phyloP scores from a whole-genome alignment of 1,284 basidiomycete genomes.

The Sanguinoderma infundibulare region DNA sequence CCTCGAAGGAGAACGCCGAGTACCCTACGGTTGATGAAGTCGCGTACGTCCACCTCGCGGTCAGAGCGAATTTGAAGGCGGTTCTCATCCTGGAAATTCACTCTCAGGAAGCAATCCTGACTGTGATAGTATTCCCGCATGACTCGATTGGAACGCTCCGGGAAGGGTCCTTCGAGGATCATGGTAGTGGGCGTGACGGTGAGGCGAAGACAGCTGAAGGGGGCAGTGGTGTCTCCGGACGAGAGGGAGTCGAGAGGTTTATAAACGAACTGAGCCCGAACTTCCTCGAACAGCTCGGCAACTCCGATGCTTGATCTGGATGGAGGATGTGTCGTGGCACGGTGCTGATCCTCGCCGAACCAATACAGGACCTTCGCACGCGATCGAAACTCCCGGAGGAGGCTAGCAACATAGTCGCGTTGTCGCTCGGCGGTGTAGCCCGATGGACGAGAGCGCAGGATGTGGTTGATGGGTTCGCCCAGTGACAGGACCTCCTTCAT shows the following conservation, averaged over 20 bases:
- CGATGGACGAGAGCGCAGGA: constrained; percentile 24
- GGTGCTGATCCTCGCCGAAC: constrained; percentile 19
- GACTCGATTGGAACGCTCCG: constrained; percentile 70
- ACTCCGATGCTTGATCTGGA: constrained; percentile 9
- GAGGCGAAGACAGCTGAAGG: constrained; percentile 60
- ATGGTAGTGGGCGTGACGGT: constrained; percentile 64
- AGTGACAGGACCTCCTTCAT: constrained; percentile 50
- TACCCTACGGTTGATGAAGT: constrained; percentile 50
- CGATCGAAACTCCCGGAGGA: constrained; percentile 49
- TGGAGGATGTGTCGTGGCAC: background rate
- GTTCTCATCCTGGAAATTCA: constrained; percentile 65
- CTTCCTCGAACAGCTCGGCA: constrained; percentile 6
- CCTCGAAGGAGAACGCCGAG: constrained; percentile 48
- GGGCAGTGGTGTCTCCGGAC: constrained; percentile 4
- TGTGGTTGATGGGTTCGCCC: constrained; percentile 38
- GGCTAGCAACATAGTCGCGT: constrained; percentile 37
- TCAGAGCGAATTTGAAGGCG: constrained; percentile 52
- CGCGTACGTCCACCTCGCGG: constrained; percentile 51
- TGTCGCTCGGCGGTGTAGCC: constrained; percentile 32
- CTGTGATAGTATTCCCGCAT: constrained; percentile 54
- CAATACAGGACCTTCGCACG: constrained; percentile 36
- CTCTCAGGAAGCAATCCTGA: constrained; percentile 64
- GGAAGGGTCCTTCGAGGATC: constrained; percentile 61
- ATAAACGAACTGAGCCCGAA: constrained; percentile 30
- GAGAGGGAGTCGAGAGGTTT: constrained; percentile 8